A percentile compares a stretch with the other conserved stretches of the same genome.
phyloP scores from a whole-genome alignment of 2,329 filamentous ascomycete genomes.

The Daldinia sp. region DNA sequence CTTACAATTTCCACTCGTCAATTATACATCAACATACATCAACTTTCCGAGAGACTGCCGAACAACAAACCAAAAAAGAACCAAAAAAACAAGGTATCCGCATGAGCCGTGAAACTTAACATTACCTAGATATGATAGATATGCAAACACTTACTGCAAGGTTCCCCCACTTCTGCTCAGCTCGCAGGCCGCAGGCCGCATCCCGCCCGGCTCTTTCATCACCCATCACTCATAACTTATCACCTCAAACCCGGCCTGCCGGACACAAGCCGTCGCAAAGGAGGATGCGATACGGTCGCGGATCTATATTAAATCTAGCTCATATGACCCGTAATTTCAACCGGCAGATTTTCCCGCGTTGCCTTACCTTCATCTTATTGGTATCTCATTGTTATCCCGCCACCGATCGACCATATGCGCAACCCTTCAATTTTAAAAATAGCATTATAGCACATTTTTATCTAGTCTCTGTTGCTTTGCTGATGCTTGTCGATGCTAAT shows the following conservation, averaged over 20 bases:
- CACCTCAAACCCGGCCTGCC: neutral
- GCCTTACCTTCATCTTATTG: slow-evolving; percentile 32
- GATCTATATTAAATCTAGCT: slow-evolving; percentile 39
- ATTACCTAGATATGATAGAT: no score
- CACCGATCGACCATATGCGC: neutral
- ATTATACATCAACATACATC: neutral
- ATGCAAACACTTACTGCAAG: slow-evolving; percentile 25
- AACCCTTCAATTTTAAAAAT: slow-evolving; percentile 23
- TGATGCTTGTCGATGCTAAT: no score
- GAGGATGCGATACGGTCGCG: slow-evolving; percentile 28
- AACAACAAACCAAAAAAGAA: no score
- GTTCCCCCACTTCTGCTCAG: slow-evolving; percentile 1
- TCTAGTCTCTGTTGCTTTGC: neutral
- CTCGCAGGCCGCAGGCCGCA: slow-evolving; percentile 5
- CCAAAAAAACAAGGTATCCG: slow-evolving; percentile 3
- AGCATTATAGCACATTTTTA: slow-evolving; percentile 1
- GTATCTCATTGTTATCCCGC: neutral
- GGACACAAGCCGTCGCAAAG: neutral
- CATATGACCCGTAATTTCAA: slow-evolving; percentile 45
- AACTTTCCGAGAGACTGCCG: slow-evolving; percentile 14
- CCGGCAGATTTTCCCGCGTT: slow-evolving; percentile 43
- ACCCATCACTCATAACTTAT: no score
- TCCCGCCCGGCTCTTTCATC: slow-evolving; percentile 2
- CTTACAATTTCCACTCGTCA: neutral
- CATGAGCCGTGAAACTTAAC: slow-evolving; percentile 10